A percentile compares a stretch with the other conserved stretches of the same genome.
Evolutionary conservation across 2,329 filamentous ascomycete species (phyloP).

Genomic region (Penicillium italicum): DNA sequence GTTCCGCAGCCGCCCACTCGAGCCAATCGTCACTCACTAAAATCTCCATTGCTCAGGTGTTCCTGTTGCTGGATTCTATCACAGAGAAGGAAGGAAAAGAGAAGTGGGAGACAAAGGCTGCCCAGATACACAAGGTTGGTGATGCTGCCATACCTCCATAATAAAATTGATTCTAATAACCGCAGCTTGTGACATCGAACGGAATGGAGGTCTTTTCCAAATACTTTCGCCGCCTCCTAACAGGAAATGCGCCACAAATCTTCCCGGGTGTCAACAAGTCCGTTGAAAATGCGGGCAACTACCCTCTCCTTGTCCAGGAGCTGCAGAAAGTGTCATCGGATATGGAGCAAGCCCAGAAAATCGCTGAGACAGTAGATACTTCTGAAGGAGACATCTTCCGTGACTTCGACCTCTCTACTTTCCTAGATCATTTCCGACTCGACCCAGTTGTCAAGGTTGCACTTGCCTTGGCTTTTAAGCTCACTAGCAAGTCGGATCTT

Average conservation of each 20-base stretch:
- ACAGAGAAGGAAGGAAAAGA: conserved; percentile 88
- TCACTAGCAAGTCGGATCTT: conserved; percentile 73
- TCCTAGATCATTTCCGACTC: conserved; percentile 93
- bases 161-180: not conserved
- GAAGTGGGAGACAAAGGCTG: conserved; percentile 89
- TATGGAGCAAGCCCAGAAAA: conserved; percentile 77
- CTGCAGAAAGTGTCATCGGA: conserved; percentile 82
- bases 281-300: conserved; percentile 73
- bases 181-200: conserved; percentile 88
- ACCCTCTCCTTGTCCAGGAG: conserved; percentile 76
- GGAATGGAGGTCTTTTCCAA: conserved; percentile 98
- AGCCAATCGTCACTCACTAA: conserved; percentile 69
- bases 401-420: conserved; percentile 92
- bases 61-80: conserved; percentile 87
- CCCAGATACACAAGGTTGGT: conserved; percentile 85
- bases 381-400: conserved; percentile 90
- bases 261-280: conserved; percentile 75
- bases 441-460: conserved; percentile 85
- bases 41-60: conserved; percentile 93
- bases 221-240: conserved; percentile 90
- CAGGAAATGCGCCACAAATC: conserved; percentile 85
- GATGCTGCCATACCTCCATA: not conserved
- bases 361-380: conserved; percentile 88
- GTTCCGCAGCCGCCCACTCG: conserved; percentile 41
- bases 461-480: conserved; percentile 83